Base-by-base conservation (phyloP, 2,329 filamentous ascomycete species). In the Epichloe baconii region DNA sequence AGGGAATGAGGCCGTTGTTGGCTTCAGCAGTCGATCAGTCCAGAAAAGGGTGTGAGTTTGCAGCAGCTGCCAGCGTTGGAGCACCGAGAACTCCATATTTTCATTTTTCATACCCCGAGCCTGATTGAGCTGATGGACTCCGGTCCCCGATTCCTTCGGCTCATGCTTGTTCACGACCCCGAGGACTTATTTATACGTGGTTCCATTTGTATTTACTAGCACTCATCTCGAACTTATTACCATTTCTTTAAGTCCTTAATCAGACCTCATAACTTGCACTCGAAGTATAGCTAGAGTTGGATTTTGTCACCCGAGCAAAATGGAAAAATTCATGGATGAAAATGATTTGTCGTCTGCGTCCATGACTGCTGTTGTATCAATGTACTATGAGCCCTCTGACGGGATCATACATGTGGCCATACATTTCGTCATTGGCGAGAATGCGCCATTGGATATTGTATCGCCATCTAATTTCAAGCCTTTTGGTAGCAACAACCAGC, bases 181-280 rank as follows among this genome's bases (percentile, higher is more conserved):
- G 53, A 5, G 55, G 53, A 55, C 21, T 53, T 54, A 53, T 56
- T 57, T 51, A 56, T 58, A 60, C 60, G 56, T 58, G 61, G 64
- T 64, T 63, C 57, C 60, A 61, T 57, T 63, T 66, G 61, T 64
- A 57, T 62, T 64, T 65, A 53, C 61, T 62, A 67, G 64, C 67
- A 61, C 47, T 62, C 61, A 63, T 59, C 61, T 60, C 58, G 56
- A 66, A 59, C 59, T 64, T 62, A 61, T 65, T 60, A 61, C 61
- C 56, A 62, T 66, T 64, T 63, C 57, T 63, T 50, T 60, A 68
- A 67, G 58, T 61, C 60, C 66, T 68, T 66, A 68, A 68, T 68
- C 60, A 61, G 59, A 62, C 56, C 61, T 62, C 59, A 61, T 62
- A 62, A 58, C 61, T 62, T 62, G 56, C 55, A 55, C 58, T 62